A percentile compares a stretch with the other conserved stretches of the same genome.
phyloP scores from a whole-genome alignment of 2,329 filamentous ascomycete genomes.

The Xylariales sp. region DNA sequence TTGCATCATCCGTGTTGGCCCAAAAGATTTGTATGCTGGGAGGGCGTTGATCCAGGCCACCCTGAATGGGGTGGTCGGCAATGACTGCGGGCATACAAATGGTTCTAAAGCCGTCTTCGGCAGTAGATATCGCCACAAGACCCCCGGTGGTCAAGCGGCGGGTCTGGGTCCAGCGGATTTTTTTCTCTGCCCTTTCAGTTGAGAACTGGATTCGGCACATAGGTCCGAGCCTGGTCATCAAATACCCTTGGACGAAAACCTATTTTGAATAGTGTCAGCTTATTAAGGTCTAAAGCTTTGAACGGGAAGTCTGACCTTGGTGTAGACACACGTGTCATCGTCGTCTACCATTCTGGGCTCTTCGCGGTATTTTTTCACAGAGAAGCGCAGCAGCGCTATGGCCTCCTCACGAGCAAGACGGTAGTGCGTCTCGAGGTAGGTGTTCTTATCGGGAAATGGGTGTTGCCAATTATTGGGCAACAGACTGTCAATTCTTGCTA shows the following conservation, averaged over 20 bases:
- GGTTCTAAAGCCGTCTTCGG: constrained; percentile 69
- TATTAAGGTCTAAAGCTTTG: too few species aligned
- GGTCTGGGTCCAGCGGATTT: constrained; percentile 72
- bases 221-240: constrained; percentile 71
- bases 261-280: constrained; percentile 49
- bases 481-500: constrained; percentile 51
- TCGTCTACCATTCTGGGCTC: constrained; percentile 69
- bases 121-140: constrained; percentile 64
- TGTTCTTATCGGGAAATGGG: constrained; percentile 69
- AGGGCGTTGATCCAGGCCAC: constrained; percentile 71
- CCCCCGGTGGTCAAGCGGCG: constrained; percentile 64
- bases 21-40: constrained; percentile 83
- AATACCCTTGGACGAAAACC: constrained; percentile 75
- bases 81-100: constrained; percentile 78
- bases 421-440: constrained; percentile 81
- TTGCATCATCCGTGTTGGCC: constrained; percentile 66
- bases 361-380: constrained; percentile 67
- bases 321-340: constrained; percentile 72
- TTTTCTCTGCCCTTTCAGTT: constrained; percentile 70
- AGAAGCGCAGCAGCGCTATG: constrained; percentile 74
- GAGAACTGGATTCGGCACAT: constrained; percentile 79
- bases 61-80: constrained; percentile 72
- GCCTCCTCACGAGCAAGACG: constrained; percentile 80
- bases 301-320: constrained; percentile 63
- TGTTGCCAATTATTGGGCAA: constrained; percentile 65